Evolutionary conservation across 2,329 filamentous ascomycete genomes (phyloP).

Genomic region (Diaporthe sp.): DNA sequence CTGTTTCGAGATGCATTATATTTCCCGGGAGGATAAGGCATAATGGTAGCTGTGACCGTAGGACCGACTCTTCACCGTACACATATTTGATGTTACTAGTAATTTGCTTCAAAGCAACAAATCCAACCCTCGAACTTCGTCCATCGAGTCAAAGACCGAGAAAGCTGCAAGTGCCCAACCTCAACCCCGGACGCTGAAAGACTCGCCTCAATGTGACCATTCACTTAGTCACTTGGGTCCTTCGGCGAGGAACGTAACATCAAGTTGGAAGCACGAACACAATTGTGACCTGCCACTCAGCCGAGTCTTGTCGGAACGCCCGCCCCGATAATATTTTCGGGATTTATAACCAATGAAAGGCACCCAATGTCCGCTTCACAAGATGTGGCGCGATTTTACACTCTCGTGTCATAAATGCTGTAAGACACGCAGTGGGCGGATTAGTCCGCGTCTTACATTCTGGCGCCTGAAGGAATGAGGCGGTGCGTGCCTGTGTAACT

Average conservation of each 20-base stretch:
- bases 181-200: background rate
- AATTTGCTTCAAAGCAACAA: background rate
- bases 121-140: background rate
- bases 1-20: background rate
- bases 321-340: background rate
- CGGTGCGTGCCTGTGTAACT: background rate
- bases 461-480: slow-evolving; percentile 9
- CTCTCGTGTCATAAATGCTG: background rate
- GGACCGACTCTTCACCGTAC: too few relatives aligned
- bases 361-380: background rate
- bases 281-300: background rate
- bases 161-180: too few relatives aligned
- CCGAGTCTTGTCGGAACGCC: background rate
- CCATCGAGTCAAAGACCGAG: too few relatives aligned
- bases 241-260: background rate
- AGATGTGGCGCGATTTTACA: background rate
- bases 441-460: background rate
- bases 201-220: background rate
- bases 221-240: too few relatives aligned
- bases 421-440: background rate
- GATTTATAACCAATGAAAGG: background rate
- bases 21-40: too few relatives aligned
- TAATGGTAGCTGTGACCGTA: background rate
- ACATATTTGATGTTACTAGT: too few relatives aligned
- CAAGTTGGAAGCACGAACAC: background rate